Conservation (phyloP, 2,329 filamentous ascomycete species). For the Colletotrichum sp. region DNA sequence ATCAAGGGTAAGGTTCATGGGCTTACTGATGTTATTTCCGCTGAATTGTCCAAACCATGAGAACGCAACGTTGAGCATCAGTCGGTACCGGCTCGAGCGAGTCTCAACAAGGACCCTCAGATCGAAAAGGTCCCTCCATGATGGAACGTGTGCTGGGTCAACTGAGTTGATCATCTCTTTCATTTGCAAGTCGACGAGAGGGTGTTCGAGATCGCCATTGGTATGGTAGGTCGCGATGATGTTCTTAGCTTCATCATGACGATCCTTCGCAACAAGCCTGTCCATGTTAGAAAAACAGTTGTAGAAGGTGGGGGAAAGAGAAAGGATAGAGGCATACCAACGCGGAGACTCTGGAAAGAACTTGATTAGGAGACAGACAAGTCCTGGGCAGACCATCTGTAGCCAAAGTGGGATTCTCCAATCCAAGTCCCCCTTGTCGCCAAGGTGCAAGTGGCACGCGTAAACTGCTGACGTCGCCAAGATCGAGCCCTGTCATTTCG, state of each 20-base stretch:
- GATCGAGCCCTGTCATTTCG: constrained; percentile 27
- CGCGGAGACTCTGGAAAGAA: constrained; percentile 40
- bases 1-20: neutral
- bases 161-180: constrained; percentile 24
- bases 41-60: constrained; percentile 47
- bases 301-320: neutral
- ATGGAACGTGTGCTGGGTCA: constrained; percentile 15
- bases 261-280: constrained; percentile 50
- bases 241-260: constrained; percentile 52
- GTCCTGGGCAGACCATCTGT: constrained; percentile 35
- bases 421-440: constrained; percentile 29
- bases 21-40: constrained; percentile 28
- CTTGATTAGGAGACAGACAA: constrained; percentile 33
- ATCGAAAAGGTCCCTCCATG: constrained; percentile 41
- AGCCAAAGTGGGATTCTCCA: constrained; percentile 39
- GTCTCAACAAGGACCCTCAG: constrained; percentile 38
- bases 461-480: constrained; percentile 35
- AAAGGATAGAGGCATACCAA: too few species aligned
- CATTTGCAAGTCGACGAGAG: constrained; percentile 14
- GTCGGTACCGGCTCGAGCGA: constrained; percentile 38
- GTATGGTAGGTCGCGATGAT: constrained; percentile 57
- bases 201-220: constrained; percentile 40
- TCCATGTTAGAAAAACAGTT: constrained; percentile 35
- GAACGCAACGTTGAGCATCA: constrained; percentile 44
- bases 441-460: constrained; percentile 31